A percentile compares a stretch with the other conserved stretches of the same genome.
These are phyloP conservation scores for Isabelozyma gotoi DNA, from an alignment of 805 yeast species.

Conservation along the genomic window DNA sequence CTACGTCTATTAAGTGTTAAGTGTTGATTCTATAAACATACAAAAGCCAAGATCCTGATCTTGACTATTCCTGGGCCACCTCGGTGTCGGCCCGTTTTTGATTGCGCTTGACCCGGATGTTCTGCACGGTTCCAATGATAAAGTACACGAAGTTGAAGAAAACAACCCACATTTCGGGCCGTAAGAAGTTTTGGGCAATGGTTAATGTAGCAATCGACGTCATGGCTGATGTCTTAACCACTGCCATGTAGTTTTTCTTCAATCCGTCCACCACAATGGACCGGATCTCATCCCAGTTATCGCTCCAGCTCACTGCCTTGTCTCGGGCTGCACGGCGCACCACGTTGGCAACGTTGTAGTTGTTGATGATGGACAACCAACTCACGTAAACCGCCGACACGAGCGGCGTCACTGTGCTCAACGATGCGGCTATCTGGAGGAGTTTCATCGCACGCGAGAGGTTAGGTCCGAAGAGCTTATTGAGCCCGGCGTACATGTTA, in stretches of 20 bases:
- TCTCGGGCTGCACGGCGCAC: conserved; percentile 7
- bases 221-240: conserved; percentile 53
- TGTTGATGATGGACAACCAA: conserved; percentile 54
- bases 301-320: conserved; percentile 9
- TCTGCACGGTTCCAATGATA: conserved; percentile 61
- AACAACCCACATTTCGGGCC: conserved; percentile 64
- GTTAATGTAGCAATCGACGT: conserved; percentile 52
- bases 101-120: conserved; percentile 51
- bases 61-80: too few species aligned
- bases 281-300: conserved; percentile 11
- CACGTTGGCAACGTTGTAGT: conserved; percentile 16
- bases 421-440: conserved; percentile 50
- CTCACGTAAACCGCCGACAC: conserved; percentile 48
- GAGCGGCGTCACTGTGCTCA: conserved; percentile 56
- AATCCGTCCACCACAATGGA: conserved; percentile 31
- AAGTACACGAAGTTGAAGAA: conserved; percentile 60
- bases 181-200: conserved; percentile 56
- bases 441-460: conserved; percentile 39
- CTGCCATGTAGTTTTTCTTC: conserved; percentile 42
- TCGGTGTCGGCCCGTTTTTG: too few species aligned
- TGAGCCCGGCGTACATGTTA: conserved; percentile 48
- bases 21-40: too few species aligned
- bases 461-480: conserved; percentile 44
- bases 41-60: too few species aligned
- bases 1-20: too few species aligned